A percentile compares a stretch with the other conserved stretches of the same genome.
phyloP scores from a whole-genome alignment of 768 basidiomycete genomes.

The Thelephora aurantiotincta region DNA sequence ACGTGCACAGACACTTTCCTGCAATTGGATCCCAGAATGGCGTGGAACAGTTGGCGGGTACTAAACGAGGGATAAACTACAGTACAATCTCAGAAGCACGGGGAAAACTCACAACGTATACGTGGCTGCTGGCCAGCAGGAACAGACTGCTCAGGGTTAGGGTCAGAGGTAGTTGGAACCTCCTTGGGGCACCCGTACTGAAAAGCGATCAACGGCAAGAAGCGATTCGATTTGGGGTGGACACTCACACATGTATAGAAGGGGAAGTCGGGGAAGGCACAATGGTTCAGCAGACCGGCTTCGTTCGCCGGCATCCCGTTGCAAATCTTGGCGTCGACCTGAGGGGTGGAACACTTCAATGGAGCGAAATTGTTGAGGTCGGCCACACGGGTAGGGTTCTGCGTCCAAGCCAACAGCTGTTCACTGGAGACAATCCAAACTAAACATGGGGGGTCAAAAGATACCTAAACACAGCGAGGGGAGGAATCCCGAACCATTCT shows the following conservation, averaged over 20 bases:
- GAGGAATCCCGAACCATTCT: constrained; percentile 30
- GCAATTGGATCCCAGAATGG: constrained; percentile 71
- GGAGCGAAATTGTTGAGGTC: constrained; percentile 38
- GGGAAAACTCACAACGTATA: constrained; percentile 33
- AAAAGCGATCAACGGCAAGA: constrained; percentile 1
- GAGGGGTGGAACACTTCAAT: constrained; percentile 51
- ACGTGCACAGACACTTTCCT: constrained; percentile 49
- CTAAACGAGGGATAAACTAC: constrained; percentile 18
- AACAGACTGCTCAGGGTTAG: constrained; percentile 49
- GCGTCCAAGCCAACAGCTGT: constrained; percentile 64
- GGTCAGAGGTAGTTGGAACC: constrained; percentile 40
- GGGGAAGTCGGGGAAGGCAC: constrained; percentile 61
- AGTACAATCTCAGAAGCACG: neutral
- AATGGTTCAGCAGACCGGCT: constrained; percentile 42
- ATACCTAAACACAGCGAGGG: neutral
- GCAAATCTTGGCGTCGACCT: constrained; percentile 53
- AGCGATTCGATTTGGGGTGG: neutral
- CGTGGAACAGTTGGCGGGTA: constrained; percentile 60
- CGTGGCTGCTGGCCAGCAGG: constrained; percentile 31
- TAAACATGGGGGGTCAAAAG: constrained; percentile 10
- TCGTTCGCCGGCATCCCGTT: constrained; percentile 66
- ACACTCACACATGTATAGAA: constrained; percentile 62
- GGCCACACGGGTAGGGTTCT: constrained; percentile 48
- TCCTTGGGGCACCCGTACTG: constrained; percentile 63
- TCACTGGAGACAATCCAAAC: constrained; percentile 65